These are phyloP conservation scores for Boeremia exigua DNA, from an alignment of 2,329 filamentous ascomycete genomes.

Conservation along the genomic window DNA sequence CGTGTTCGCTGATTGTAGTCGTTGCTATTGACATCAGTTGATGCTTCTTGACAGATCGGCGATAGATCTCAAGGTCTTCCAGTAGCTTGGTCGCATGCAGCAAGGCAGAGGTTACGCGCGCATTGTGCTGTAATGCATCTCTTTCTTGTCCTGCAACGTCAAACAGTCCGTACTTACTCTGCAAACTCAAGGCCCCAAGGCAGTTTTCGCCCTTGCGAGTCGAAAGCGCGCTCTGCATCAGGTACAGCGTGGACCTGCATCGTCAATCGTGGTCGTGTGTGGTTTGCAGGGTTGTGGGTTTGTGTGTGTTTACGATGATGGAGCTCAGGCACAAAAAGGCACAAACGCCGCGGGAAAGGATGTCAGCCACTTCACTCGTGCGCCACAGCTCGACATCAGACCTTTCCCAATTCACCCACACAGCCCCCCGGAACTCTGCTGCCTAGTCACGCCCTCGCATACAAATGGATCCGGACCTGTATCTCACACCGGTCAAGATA, in stretches of 20 bases:
- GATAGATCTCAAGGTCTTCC: neutral
- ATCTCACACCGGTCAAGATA: constrained; percentile 43
- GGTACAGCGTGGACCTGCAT: constrained; percentile 73
- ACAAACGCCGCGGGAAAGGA: constrained; percentile 34
- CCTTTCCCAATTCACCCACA: constrained; percentile 27
- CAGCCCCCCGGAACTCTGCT: constrained; percentile 28
- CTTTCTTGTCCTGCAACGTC: neutral
- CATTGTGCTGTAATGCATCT: neutral
- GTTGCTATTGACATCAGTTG: constrained; percentile 24
- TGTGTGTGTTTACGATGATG: constrained; percentile 24
- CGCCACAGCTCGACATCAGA: constrained; percentile 22
- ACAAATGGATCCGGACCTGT: constrained; percentile 41
- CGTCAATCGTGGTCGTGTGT: constrained; percentile 25
- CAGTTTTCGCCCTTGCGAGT: constrained; percentile 63
- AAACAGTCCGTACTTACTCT: constrained; percentile 56
- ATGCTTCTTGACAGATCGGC: neutral
- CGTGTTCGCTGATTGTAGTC: constrained; percentile 56
- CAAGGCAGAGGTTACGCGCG: neutral
- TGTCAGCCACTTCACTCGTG: constrained; percentile 28
- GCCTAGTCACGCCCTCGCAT: constrained; percentile 27
- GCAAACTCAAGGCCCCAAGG: constrained; percentile 70
- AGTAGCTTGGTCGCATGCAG: neutral
- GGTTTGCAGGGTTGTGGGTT: constrained; percentile 12
- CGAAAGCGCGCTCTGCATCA: constrained; percentile 65
- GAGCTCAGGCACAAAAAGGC: constrained; percentile 27